Conservation (phyloP, 306 rosid genomes). For the Trifolium repens region DNA sequence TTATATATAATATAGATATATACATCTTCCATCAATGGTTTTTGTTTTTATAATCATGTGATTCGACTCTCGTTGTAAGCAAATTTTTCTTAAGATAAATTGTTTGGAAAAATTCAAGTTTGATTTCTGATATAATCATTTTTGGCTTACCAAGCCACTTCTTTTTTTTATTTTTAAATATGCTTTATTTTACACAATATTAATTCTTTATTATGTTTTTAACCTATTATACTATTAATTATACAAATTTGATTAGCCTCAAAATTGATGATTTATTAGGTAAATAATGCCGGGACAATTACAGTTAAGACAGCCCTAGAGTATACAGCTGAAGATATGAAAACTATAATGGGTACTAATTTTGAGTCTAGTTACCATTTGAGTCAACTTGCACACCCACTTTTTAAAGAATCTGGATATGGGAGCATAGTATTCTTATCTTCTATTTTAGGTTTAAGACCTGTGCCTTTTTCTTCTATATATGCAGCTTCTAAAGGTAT, state of each 20-base stretch:
- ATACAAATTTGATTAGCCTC: not conserved
- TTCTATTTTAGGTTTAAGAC: constrained; percentile 34
- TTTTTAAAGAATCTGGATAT: constrained; percentile 36
- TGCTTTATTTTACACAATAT: no score
- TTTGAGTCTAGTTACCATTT: constrained; percentile 43
- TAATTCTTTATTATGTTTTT: no score
- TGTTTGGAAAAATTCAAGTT: no score
- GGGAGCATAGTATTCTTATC: constrained; percentile 48
- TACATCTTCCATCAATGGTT: no score
- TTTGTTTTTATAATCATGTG: no score
- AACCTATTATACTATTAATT: not conserved
- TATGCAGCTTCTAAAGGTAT: constrained; percentile 70
- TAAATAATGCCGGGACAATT: constrained; percentile 42
- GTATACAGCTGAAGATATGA: constrained; percentile 35
- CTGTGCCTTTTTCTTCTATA: constrained; percentile 42
- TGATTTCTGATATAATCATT: no score
- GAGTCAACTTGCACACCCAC: constrained; percentile 52
- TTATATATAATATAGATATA: no score
- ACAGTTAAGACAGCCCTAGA: not conserved
- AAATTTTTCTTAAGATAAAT: no score
- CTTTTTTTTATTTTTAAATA: no score
- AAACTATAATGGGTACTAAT: constrained; percentile 38
- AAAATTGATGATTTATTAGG: not conserved
- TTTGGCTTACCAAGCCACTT: no score
- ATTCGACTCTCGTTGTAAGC: no score